phyloP scores from a whole-genome alignment of 768 basidiomycete species.

The Amylocystis lapponica region DNA sequence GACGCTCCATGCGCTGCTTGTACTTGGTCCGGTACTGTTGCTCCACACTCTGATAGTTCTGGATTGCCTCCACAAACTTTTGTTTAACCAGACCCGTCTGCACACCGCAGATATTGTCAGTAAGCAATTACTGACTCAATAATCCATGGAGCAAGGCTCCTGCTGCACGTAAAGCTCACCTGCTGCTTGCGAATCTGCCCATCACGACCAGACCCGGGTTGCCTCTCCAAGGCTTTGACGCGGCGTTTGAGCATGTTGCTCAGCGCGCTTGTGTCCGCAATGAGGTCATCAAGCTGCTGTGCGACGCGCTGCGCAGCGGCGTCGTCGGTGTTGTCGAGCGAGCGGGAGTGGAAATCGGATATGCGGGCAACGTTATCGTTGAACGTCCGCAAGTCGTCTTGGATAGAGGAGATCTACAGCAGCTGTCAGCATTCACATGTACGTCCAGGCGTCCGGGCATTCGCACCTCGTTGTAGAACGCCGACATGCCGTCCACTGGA shows the following conservation, averaged over 20 bases:
- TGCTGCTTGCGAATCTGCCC: slow-evolving; percentile 43
- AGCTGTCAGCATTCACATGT: background rate
- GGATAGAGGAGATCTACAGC: slow-evolving; percentile 41
- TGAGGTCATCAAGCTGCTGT: slow-evolving; percentile 50
- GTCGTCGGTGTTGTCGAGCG: slow-evolving; percentile 45
- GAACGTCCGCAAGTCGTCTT: slow-evolving; percentile 39
- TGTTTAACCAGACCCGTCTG: slow-evolving; percentile 56
- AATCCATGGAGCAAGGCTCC: no score
- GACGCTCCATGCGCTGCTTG: slow-evolving; percentile 64
- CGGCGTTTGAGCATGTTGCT: slow-evolving; percentile 52
- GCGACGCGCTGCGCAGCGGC: slow-evolving; percentile 34
- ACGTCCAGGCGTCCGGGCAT: background rate
- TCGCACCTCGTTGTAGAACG: slow-evolving; percentile 71
- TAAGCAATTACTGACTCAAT: no score
- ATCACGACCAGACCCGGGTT: slow-evolving; percentile 34
- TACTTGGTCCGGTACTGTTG: slow-evolving; percentile 61
- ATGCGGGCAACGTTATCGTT: slow-evolving; percentile 41
- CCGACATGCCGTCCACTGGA: slow-evolving; percentile 51
- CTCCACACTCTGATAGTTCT: slow-evolving; percentile 74
- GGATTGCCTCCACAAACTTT: slow-evolving; percentile 72
- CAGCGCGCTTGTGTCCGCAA: slow-evolving; percentile 53
- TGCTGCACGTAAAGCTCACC: slow-evolving; percentile 18
- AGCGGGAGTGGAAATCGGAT: slow-evolving; percentile 44
- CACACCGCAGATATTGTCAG: background rate
- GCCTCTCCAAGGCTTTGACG: slow-evolving; percentile 49